Evolutionary conservation across 768 basidiomycete genomes (phyloP).

Genomic region (Lentinus brumalis): DNA sequence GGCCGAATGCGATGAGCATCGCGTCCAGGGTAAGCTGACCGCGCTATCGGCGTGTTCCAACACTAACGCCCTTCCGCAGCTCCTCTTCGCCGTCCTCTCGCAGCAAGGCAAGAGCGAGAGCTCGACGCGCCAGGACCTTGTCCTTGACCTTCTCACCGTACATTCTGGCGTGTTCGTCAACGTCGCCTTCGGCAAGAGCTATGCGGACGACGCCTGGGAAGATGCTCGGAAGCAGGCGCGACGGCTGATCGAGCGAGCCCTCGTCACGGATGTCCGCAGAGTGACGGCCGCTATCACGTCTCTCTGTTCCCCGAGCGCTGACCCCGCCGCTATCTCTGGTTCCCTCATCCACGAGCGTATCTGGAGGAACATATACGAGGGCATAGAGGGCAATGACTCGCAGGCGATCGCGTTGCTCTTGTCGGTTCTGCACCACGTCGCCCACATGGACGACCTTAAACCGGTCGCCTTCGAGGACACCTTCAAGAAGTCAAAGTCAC

Average conservation of each 20-base stretch:
- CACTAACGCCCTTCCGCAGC: slow-evolving; percentile 17
- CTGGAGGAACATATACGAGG: slow-evolving; percentile 70
- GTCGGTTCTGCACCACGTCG: slow-evolving; percentile 54
- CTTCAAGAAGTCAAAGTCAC: slow-evolving; percentile 33
- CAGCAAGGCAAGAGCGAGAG: slow-evolving; percentile 34
- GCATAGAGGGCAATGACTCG: slow-evolving; percentile 57
- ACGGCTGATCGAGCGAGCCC: slow-evolving; percentile 38
- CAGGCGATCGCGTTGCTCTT: slow-evolving; percentile 63
- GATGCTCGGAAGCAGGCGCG: slow-evolving; percentile 43
- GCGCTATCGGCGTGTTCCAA: background rate
- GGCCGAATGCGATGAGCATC: slow-evolving; percentile 60
- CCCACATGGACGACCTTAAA: slow-evolving; percentile 68
- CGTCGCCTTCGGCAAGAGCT: slow-evolving; percentile 46
- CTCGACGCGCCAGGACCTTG: slow-evolving; percentile 30
- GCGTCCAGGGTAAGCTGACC: slow-evolving; percentile 59
- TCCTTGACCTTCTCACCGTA: slow-evolving; percentile 48
- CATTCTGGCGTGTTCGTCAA: slow-evolving; percentile 50
- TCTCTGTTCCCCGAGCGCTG: slow-evolving; percentile 36
- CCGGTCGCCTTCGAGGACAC: slow-evolving; percentile 48
- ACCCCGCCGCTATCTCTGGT: slow-evolving; percentile 32
- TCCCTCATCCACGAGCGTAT: slow-evolving; percentile 53
- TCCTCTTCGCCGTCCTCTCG: slow-evolving; percentile 36
- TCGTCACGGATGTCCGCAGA: slow-evolving; percentile 37
- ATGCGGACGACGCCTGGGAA: slow-evolving; percentile 44
- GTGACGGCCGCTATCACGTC: slow-evolving; percentile 34